A percentile compares a stretch with the other conserved stretches of the same genome.
Evolutionary conservation across 2,329 filamentous ascomycete species (phyloP).

Genomic region (Nothopassalora personata): DNA sequence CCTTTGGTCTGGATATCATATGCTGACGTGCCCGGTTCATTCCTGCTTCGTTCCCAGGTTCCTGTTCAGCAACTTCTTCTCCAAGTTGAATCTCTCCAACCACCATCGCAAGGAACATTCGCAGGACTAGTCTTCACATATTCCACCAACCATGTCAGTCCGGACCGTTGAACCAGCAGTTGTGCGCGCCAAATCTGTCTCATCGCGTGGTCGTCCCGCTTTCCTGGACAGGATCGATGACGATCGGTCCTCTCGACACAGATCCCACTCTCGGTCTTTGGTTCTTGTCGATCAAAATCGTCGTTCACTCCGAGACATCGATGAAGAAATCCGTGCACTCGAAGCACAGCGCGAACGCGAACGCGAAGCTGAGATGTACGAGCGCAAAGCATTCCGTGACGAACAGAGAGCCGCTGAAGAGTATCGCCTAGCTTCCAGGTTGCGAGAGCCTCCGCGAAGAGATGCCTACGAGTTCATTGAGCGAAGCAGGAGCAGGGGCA

Average conservation of each 20-base stretch:
- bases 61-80: background rate
- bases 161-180: background rate
- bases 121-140: background rate
- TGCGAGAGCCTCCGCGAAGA: slow-evolving; percentile 42
- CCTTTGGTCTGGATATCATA: background rate
- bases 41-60: background rate
- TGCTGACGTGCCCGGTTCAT: background rate
- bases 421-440: slow-evolving; percentile 35
- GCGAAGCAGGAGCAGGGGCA: slow-evolving; percentile 29
- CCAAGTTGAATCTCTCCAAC: background rate
- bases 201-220: background rate
- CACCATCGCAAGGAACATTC: background rate
- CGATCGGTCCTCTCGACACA: slow-evolving; percentile 1
- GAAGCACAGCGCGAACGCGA: slow-evolving; percentile 52
- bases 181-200: background rate
- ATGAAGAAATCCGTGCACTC: slow-evolving; percentile 66
- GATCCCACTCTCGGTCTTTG: slow-evolving; percentile 12
- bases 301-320: slow-evolving; percentile 57
- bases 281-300: slow-evolving; percentile 12
- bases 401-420: slow-evolving; percentile 33
- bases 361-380: slow-evolving; percentile 52
- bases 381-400: slow-evolving; percentile 40
- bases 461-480: slow-evolving; percentile 47
- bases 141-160: background rate
- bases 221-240: background rate